These are phyloP conservation scores for Ophiocordyceps robertsii DNA, from an alignment of 2,329 filamentous ascomycete species.

Conservation along the genomic window DNA sequence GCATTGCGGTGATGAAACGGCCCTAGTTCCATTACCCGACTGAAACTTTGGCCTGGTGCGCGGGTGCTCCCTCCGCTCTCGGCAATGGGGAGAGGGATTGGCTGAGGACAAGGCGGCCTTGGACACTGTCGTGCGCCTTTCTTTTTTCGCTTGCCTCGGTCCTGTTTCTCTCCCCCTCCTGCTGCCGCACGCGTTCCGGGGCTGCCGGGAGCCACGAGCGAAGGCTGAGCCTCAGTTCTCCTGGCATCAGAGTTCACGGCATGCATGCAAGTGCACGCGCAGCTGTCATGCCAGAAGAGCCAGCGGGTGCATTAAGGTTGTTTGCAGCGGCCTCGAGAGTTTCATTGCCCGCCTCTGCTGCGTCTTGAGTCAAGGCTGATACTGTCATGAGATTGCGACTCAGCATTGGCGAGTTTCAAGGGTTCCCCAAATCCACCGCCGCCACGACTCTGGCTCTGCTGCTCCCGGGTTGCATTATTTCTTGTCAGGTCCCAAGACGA, in stretches of 20 bases:
- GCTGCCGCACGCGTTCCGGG: too few relatives aligned
- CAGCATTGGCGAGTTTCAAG: slow-evolving; percentile 41
- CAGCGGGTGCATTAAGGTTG: slow-evolving; percentile 5
- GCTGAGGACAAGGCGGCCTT: too few relatives aligned
- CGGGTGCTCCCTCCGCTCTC: too few relatives aligned
- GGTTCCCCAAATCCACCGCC: slow-evolving; percentile 10
- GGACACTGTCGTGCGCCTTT: too few relatives aligned
- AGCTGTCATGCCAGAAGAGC: not conserved
- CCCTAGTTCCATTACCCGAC: too few relatives aligned
- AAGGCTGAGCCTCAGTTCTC: not conserved
- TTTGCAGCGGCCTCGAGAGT: slow-evolving; percentile 4
- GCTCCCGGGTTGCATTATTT: not conserved
- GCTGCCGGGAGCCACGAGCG: not conserved
- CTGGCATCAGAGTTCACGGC: too few relatives aligned
- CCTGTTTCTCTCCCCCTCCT: too few relatives aligned
- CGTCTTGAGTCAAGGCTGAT: slow-evolving; percentile 23
- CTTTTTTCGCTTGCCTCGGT: too few relatives aligned
- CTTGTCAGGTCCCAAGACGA: too few relatives aligned
- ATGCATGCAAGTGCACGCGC: not conserved
- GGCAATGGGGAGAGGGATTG: too few relatives aligned
- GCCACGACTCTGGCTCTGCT: not conserved
- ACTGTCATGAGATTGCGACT: slow-evolving; percentile 34
- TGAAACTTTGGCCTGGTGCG: too few relatives aligned
- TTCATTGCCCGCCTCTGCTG: slow-evolving; percentile 2
- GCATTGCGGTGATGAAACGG: too few relatives aligned